Percentiles rank a stretch among this genome's conserved stretches.
phyloP scores from a whole-genome alignment of 2,329 filamentous ascomycete species.

The Fusarium nanum region DNA sequence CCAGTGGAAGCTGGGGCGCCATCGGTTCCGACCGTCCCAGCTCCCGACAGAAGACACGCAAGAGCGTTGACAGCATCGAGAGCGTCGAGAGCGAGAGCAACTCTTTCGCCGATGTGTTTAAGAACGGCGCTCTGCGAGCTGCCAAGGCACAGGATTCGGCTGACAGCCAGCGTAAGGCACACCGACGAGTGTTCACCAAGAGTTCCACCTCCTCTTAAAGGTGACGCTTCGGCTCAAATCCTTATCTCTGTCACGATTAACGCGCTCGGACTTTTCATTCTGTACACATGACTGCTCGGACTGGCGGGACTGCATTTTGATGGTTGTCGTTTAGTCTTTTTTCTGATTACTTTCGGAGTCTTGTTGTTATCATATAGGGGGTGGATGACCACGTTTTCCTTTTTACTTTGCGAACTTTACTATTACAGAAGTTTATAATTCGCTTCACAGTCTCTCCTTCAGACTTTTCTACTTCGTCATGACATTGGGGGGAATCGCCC shows the following conservation, averaged over 20 bases:
- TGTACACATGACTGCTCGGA: constrained; percentile 54
- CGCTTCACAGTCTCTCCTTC: constrained; percentile 56
- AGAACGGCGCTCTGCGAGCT: constrained; percentile 65
- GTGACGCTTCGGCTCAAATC: constrained; percentile 40
- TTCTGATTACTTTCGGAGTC: constrained; percentile 43
- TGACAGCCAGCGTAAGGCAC: constrained; percentile 80
- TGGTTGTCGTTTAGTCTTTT: constrained; percentile 46
- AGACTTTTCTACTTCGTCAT: constrained; percentile 48
- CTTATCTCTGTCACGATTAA: constrained; percentile 52
- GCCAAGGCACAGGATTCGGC: constrained; percentile 64
- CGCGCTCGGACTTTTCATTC: constrained; percentile 51
- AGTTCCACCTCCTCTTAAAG: constrained; percentile 41
- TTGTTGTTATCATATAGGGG: constrained; percentile 41
- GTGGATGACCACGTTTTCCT: constrained; percentile 41
- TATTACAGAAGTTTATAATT: constrained; percentile 53
- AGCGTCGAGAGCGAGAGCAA: constrained; percentile 69
- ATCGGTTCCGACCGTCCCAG: constrained; percentile 88
- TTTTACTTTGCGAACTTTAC: constrained; percentile 37
- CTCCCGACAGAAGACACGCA: constrained; percentile 73
- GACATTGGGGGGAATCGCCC: constrained; percentile 45
- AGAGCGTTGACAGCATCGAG: constrained; percentile 72
- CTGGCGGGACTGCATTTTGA: constrained; percentile 49
- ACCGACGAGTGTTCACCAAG: constrained; percentile 87
- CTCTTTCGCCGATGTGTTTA: constrained; percentile 75
- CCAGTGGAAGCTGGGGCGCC: constrained; percentile 78